phyloP scores from a whole-genome alignment of 148 eudicot genomes.

The Cornus kousa region DNA sequence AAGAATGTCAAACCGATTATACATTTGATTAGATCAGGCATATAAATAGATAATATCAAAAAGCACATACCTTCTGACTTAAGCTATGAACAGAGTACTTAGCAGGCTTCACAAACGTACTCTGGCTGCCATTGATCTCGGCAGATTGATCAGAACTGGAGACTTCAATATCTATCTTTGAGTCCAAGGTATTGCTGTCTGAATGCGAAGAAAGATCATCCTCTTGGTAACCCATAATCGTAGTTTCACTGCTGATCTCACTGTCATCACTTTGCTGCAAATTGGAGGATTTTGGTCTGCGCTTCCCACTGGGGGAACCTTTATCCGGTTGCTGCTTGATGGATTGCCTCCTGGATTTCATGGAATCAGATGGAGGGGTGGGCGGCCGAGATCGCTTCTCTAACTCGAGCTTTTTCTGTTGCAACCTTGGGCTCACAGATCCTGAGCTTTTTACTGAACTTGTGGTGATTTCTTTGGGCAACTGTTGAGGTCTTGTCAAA shows the following conservation, averaged over 20 bases:
- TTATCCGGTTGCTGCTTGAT: slow-evolving; percentile 50
- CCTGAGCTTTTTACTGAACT: slow-evolving; percentile 44
- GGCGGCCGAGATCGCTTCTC: slow-evolving; percentile 80
- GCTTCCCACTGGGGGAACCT: slow-evolving; percentile 61
- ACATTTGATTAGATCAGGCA: not conserved
- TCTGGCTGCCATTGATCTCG: slow-evolving; percentile 31
- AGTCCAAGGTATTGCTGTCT: slow-evolving; percentile 24
- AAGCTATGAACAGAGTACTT: slow-evolving; percentile 25
- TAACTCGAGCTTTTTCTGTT: slow-evolving; percentile 66
- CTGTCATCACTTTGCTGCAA: slow-evolving; percentile 47
- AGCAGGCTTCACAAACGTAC: slow-evolving; percentile 29
- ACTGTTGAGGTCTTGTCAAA: slow-evolving; percentile 39
- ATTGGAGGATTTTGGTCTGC: slow-evolving; percentile 38
- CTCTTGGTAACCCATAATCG: slow-evolving; percentile 34
- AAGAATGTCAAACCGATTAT: slow-evolving; percentile 12
- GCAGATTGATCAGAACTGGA: slow-evolving; percentile 26
- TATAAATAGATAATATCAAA: not conserved
- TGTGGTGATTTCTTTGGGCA: slow-evolving; percentile 37
- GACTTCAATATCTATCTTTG: slow-evolving; percentile 33
- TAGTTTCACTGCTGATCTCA: slow-evolving; percentile 37
- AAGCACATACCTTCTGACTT: slow-evolving; percentile 39
- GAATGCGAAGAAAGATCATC: slow-evolving; percentile 30
- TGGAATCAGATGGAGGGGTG: slow-evolving; percentile 61
- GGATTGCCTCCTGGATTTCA: slow-evolving; percentile 52
- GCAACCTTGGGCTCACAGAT: slow-evolving; percentile 75